Base-by-base conservation (phyloP, 1,284 basidiomycete species). In the Tilletia walkeri region DNA sequence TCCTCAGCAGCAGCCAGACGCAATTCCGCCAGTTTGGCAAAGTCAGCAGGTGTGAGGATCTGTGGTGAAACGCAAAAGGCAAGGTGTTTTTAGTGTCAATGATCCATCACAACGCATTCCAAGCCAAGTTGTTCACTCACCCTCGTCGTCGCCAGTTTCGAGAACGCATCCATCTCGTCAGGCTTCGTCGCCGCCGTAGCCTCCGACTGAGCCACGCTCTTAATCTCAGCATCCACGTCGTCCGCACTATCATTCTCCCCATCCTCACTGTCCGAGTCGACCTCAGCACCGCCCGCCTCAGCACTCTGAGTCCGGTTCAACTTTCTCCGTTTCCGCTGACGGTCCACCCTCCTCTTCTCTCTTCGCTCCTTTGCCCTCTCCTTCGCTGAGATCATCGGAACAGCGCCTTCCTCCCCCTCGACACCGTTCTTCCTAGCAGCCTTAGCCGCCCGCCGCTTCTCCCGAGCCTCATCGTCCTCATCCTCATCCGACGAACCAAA, bases 31-130 rank as follows among this genome's bases (percentile, higher is more conserved):
- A 99, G 88, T 67, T 97, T 86, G 0, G 92, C 92, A 84, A 98
- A 99, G 85, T 99, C 95, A 38, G 95, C 95, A 0, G 96, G 96
- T 0, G 96, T 99, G 47, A 99, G 89, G 80, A 99, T 99, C 93
- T 95, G 77, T 1, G 59, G 77, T 1, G 59, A 9, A 6, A 48
- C 14, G 24, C 12, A 53, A 53, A 18, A 9, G n/a, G 50, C 18
- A 18, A 53, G 1, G 50, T 16, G 16, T 53, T 53, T 53, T 53
- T 3, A 12, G n/a, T 53, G 50, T 6, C 50, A 10, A 18, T n/a
- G 7, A 53, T 18, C 16, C 10, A 6, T 53, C 50, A 53, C 12
- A 18, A 53, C 12, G 50, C 20, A 30, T n/a, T 14, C 20, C 4
- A 30, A 3, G 3, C 20, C 4, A 20, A 56, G 54, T 30, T 36